Evolutionary conservation across 495 filamentous ascomycete genomes (phyloP).

Genomic region (Podospora australis): DNA sequence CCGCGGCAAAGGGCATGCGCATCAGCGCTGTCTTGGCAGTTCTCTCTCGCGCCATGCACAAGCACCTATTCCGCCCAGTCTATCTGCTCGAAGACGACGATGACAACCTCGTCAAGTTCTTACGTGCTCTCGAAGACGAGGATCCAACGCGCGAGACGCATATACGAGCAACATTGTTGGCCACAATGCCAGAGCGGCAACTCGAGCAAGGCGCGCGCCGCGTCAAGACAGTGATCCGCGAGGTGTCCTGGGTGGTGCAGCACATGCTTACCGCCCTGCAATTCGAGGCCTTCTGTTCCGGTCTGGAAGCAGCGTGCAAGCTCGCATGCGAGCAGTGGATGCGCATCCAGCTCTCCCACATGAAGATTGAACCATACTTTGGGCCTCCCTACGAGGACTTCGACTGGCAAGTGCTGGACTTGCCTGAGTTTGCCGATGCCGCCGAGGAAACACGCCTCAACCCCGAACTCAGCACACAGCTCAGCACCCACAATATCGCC

Average conservation of each 20-base stretch:
- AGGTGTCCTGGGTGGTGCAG: constrained; percentile 34
- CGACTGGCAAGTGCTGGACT: constrained; percentile 34
- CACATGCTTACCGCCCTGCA: constrained; percentile 28
- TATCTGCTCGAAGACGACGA: constrained; percentile 32
- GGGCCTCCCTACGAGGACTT: constrained; percentile 35
- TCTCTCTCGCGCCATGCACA: constrained; percentile 30
- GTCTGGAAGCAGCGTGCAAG: constrained; percentile 27
- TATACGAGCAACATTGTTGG: constrained; percentile 23
- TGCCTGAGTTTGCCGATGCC: constrained; percentile 27
- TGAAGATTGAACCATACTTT: constrained; percentile 37
- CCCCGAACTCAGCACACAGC: too few relatives aligned
- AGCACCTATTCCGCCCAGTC: constrained; percentile 31
- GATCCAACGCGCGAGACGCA: constrained; percentile 29
- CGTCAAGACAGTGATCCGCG: constrained; percentile 30
- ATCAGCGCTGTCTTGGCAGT: constrained; percentile 31
- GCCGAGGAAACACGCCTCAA: constrained; percentile 7
- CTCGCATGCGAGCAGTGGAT: constrained; percentile 32
- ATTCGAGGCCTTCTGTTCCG: constrained; percentile 27
- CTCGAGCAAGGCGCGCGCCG: constrained; percentile 23
- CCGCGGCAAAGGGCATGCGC: constrained; percentile 34
- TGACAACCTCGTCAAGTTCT: constrained; percentile 26
- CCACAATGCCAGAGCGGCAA: constrained; percentile 28
- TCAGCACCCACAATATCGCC: too few relatives aligned
- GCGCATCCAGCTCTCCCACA: constrained; percentile 27
- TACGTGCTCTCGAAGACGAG: constrained; percentile 29